Evolutionary conservation across 305 asterid species (phyloP), one percentile per base, ranked within the genome.

Genomic region (Rubia balearica): DNA sequence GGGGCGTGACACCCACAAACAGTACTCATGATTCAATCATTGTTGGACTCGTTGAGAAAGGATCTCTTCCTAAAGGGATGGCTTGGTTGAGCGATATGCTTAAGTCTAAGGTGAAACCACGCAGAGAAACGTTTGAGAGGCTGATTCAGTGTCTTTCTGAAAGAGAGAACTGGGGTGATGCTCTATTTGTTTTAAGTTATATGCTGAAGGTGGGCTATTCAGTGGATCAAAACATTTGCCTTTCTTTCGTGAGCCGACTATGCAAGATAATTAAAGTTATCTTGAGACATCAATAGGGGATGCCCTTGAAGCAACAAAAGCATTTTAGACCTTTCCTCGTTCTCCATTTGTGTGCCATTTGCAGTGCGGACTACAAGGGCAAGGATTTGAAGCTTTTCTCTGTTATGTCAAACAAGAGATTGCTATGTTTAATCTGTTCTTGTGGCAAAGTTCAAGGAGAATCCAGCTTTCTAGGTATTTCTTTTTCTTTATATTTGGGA

Each of bases 131-230:
- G 60, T 81, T 86, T 67, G 87, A 85, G 85, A 73, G 75, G 65
- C 78, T 90, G 61, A 55, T 90, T 65, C 61, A 46, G 65, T 67
- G 78, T 66, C 79, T 86, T 51, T 83, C 74, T 69, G 70, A 68
- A 33, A 82, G 78, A 75, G 80, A 77, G 66, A 81, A 78, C 77
- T 77, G 74, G 61, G 82, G 67, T 43, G 89, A 83, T 69, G 89
- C 86, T 43, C 69, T 82, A 56, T 66, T 74, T 71, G 75, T 89
- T 63, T 70, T 85, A 53, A 80, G 40, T 65, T 77, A 83, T 76
- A 86, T 84, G 89, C 77, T 83, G 75, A 79, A 84, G 77, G 57
- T 82, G 71, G 91, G 91, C 41, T 82, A 79, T 78, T 69, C 70
- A 27, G 78, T 77, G 6, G 70, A 72, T 71, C 69, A 74, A 74